phyloP scores from a whole-genome alignment of 2,329 filamentous ascomycete genomes.

The Colletotrichum sp. region DNA sequence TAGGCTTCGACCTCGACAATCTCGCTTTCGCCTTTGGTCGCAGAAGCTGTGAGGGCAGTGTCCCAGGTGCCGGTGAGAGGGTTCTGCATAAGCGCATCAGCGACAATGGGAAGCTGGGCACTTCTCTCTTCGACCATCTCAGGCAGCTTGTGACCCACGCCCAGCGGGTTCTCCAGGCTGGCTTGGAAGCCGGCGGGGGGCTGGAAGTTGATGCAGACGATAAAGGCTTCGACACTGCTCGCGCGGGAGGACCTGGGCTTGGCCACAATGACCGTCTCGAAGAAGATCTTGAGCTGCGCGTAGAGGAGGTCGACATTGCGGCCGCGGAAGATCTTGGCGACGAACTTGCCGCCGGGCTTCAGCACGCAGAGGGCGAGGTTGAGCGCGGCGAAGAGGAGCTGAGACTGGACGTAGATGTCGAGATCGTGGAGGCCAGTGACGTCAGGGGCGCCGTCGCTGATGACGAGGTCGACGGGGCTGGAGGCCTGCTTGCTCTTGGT shows the following conservation, averaged over 20 bases:
- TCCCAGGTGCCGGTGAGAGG: conserved; percentile 48
- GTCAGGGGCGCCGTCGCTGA: conserved; percentile 95
- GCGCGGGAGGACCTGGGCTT: conserved; percentile 95
- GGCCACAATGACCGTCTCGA: conserved; percentile 84
- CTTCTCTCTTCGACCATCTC: conserved; percentile 51
- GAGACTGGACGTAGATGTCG: conserved; percentile 97
- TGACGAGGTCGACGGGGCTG: conserved; percentile 87
- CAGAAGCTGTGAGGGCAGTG: background rate
- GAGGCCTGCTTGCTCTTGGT: conserved; percentile 58
- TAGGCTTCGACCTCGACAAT: conserved; percentile 29
- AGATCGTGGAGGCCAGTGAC: conserved; percentile 97
- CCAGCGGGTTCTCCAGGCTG: conserved; percentile 77
- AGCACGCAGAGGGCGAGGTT: conserved; percentile 94
- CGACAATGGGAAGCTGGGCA: conserved; percentile 44
- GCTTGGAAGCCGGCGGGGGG: conserved; percentile 79
- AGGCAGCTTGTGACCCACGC: conserved; percentile 62
- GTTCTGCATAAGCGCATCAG: conserved; percentile 52
- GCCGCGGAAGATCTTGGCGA: conserved; percentile 96
- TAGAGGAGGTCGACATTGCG: conserved; percentile 96
- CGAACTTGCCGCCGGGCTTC: conserved; percentile 91
- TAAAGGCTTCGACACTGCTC: conserved; percentile 95
- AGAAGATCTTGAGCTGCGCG: conserved; percentile 91
- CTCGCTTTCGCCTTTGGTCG: background rate
- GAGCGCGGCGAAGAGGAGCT: conserved; percentile 91
- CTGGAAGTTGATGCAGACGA: conserved; percentile 89